Conservation (phyloP, 164 flowering plant genomes). For the Chimonanthus praecox region DNA sequence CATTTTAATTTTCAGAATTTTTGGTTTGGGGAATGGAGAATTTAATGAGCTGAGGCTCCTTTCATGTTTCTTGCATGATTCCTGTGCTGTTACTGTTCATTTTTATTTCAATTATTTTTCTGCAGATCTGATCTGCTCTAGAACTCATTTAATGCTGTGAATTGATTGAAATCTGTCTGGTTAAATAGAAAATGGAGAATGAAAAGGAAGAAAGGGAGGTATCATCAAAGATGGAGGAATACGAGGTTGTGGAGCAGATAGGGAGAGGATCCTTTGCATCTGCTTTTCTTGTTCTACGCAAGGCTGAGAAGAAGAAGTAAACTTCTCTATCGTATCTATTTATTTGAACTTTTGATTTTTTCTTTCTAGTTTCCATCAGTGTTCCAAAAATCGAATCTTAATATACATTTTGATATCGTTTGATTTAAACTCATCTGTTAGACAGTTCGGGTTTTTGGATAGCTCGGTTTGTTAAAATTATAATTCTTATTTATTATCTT, state of each 20-base stretch:
- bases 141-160: conserved; percentile 8
- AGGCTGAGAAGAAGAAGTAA: conserved; percentile 52
- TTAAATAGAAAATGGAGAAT: conserved; percentile 36
- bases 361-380: neutral
- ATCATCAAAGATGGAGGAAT: conserved; percentile 57
- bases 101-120: neutral
- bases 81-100: neutral
- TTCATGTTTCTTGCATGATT: conserved; percentile 12
- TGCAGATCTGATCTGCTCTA: conserved; percentile 2
- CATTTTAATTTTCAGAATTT: neutral
- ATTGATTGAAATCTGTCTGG: neutral
- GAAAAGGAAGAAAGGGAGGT: conserved; percentile 21
- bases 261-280: conserved; percentile 82
- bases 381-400: neutral
- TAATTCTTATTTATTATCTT: too few species aligned
- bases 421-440: too few species aligned
- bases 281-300: conserved; percentile 71
- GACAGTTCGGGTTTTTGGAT: too few species aligned
- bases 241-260: conserved; percentile 82
- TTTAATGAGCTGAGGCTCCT: conserved; percentile 6
- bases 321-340: neutral
- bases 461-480: too few species aligned
- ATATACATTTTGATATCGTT: too few species aligned
- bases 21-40: conserved; percentile 1
- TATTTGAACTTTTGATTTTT: neutral